These are phyloP conservation scores for Avena atlantica DNA, from an alignment of 176 grass and related monocot species.

Conservation along the genomic window DNA sequence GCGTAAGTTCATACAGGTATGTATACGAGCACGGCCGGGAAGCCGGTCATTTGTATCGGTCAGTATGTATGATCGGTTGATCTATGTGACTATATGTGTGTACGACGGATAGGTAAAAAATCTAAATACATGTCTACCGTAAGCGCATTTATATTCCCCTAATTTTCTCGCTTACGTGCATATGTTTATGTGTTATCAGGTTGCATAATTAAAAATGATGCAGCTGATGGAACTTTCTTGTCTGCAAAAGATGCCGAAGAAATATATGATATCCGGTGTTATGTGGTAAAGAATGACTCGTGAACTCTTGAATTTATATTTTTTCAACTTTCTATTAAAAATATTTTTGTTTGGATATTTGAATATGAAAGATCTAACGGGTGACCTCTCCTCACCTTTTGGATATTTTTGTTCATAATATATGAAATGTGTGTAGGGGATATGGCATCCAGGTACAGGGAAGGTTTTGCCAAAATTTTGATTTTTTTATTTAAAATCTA, in stretches of 20 bases:
- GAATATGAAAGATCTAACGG: too few species aligned
- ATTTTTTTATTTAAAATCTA: too few species aligned
- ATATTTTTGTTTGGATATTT: too few species aligned
- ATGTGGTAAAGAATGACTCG: background rate
- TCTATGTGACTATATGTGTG: background rate
- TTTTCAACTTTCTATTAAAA: too few species aligned
- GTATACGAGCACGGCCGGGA: too few species aligned
- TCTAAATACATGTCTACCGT: constrained; percentile 7
- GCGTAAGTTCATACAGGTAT: background rate
- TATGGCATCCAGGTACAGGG: too few species aligned
- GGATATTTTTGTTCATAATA: too few species aligned
- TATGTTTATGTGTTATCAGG: background rate
- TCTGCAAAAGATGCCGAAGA: constrained; percentile 20
- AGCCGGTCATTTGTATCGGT: too few species aligned
- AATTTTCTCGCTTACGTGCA: background rate
- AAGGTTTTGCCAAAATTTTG: too few species aligned
- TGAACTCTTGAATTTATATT: too few species aligned
- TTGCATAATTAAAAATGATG: constrained; percentile 11
- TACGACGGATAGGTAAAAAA: background rate
- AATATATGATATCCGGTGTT: background rate
- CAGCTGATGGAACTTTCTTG: constrained; percentile 6
- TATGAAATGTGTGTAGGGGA: too few species aligned
- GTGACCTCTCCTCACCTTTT: too few species aligned
- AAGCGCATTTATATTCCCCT: constrained; percentile 37
- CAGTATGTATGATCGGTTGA: constrained; percentile 9